A percentile compares a stretch with the other conserved stretches of the same genome.
Conservation (phyloP, 169 alveolate species). For the Eimeria sp. region DNA sequence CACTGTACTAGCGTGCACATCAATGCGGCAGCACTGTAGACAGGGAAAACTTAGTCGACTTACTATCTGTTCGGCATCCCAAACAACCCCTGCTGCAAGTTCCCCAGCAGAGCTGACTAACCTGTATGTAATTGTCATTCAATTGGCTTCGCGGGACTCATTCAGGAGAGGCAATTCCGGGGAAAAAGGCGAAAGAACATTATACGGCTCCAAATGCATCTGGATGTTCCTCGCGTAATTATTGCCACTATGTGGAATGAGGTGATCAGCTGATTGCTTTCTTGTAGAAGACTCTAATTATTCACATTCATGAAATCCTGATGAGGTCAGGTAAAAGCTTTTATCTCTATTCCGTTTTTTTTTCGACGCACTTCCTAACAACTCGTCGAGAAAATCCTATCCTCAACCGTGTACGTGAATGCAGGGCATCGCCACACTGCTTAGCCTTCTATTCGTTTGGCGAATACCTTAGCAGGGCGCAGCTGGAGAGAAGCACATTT, state of each 20-base stretch:
- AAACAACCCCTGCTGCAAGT: background rate
- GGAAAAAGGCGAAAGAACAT: background rate
- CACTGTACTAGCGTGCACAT: background rate
- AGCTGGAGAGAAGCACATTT: too few species aligned
- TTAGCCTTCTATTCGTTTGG: background rate
- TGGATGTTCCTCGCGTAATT: background rate
- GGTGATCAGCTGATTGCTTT: background rate
- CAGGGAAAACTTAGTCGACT: background rate
- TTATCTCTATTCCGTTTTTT: background rate
- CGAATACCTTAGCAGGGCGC: background rate
- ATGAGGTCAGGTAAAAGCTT: background rate
- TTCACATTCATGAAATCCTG: background rate
- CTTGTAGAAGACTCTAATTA: background rate
- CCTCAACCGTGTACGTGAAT: background rate
- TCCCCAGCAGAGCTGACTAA: background rate
- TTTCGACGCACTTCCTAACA: background rate
- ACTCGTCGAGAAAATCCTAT: background rate
- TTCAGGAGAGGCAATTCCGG: background rate
- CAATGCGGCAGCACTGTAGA: background rate
- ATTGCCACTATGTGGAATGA: background rate
- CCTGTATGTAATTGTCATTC: background rate
- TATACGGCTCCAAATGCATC: background rate
- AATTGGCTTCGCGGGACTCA: background rate
- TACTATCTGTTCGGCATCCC: background rate
- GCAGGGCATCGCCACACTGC: background rate